These are phyloP conservation scores for Chrysopogon serrulatus DNA, from an alignment of 176 grass and related monocot species.

Conservation along the genomic window DNA sequence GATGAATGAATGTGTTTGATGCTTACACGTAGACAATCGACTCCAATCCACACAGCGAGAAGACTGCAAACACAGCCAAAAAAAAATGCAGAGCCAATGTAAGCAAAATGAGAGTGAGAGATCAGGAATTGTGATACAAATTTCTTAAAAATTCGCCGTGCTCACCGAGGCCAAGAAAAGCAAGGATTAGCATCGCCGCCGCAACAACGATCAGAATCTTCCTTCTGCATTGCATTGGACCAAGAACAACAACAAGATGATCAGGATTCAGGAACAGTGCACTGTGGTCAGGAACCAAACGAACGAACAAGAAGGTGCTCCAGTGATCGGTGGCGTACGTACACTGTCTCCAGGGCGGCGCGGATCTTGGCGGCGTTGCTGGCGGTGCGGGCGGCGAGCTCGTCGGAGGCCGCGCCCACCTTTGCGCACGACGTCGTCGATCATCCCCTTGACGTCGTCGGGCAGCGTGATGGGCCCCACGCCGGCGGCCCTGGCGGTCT, in stretches of 20 bases:
- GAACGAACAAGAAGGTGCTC: not conserved
- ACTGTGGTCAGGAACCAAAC: not conserved
- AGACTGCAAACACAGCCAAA: conserved; percentile 31
- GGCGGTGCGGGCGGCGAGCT: conserved; percentile 52
- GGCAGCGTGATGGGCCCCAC: conserved; percentile 48
- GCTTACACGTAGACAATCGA: conserved; percentile 70
- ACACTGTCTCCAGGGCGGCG: conserved; percentile 50
- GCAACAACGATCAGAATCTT: conserved; percentile 53
- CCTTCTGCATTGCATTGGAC: conserved; percentile 46
- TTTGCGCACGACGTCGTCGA: conserved; percentile 51
- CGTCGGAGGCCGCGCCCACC: conserved; percentile 33
- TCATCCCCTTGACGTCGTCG: conserved; percentile 33
- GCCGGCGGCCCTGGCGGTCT: conserved; percentile 39
- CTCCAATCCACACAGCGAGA: conserved; percentile 58
- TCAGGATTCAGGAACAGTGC: not conserved
- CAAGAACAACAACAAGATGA: not conserved
- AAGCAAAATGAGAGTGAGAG: not conserved
- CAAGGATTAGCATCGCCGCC: conserved; percentile 52
- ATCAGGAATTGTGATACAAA: not conserved
- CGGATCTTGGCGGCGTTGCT: conserved; percentile 70
- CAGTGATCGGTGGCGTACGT: not conserved
- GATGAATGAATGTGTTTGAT: not conserved
- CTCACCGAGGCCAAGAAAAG: conserved; percentile 71
- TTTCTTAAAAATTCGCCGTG: too few species aligned
- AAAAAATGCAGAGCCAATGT: not conserved